Evolutionary conservation across 306 rosid genomes (phyloP), one percentile per base, ranked within the genome.

Genomic region (Cajanus cajan): DNA sequence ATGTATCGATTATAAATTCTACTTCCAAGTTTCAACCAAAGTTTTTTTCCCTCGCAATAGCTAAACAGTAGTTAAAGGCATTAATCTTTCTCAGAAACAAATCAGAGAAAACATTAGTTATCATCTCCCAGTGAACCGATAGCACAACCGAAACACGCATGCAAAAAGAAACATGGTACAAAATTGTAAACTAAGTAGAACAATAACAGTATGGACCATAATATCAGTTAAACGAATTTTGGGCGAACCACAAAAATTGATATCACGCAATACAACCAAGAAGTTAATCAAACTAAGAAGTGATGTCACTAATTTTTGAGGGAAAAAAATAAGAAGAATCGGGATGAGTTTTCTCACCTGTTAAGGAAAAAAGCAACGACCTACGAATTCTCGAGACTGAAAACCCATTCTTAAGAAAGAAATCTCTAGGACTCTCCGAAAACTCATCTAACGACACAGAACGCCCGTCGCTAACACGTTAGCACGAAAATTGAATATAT

Each of bases 341-440:
- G 28, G 54, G 51, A 58, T 6, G 70, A 50, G 51, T 80, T 78
- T n/a, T 61, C 25, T 28, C 19, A 85, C 88, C 86, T 50, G 72
- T 14, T 34, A 31, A 21, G 44, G n/a, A 69, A 63, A n/a, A 64
- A 64, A 40, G 14, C 31, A 45, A 33, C 11, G 51, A 65, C 58
- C 15, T 21, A 14, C 16, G 68, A 63, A 18, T 62, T 12, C 25
- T 51, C 21, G 70, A 82, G 16, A 77, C 82, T 8, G 69, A 39
- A 78, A 75, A 31, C 61, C 62, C 19, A 16, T 21, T 41, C 12
- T 51, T 3, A 59, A 40, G 28, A 24, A 59, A 44, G 84, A 44
- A 73, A 34, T 15, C 62, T 52, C 48, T 22, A 34, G 18, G 74
- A 77, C n/a, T 6, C 41, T 10, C 28, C n/a, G 12, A 67, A 31